phyloP scores from a whole-genome alignment of 257 asterid species.

The Rubia yunnanensis region DNA sequence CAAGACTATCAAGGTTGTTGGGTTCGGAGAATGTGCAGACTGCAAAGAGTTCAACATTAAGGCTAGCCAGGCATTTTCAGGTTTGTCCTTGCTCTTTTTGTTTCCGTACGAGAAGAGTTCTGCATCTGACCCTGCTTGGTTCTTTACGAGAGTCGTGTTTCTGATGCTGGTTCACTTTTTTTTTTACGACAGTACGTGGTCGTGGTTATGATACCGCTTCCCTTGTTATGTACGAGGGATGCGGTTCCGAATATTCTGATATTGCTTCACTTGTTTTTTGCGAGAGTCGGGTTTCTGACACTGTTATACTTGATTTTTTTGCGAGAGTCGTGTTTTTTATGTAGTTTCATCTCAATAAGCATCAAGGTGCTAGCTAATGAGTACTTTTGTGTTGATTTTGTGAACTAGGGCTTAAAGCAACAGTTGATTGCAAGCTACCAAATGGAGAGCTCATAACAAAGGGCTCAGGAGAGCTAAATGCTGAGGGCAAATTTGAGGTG shows the following conservation, averaged over 20 bases:
- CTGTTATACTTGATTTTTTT: too few relatives aligned
- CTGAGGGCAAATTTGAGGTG: constrained; percentile 58
- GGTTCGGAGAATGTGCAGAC: constrained; percentile 43
- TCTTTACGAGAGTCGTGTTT: neutral
- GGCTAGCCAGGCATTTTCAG: constrained; percentile 34
- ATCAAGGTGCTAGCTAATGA: neutral
- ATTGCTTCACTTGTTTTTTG: too few relatives aligned
- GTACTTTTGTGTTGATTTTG: neutral
- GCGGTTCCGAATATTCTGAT: too few relatives aligned
- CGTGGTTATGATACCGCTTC: neutral
- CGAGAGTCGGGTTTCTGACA: too few relatives aligned
- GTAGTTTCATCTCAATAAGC: too few relatives aligned
- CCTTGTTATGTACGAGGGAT: too few relatives aligned
- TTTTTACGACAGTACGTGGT: neutral
- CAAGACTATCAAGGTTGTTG: constrained; percentile 29
- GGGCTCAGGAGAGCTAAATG: constrained; percentile 50
- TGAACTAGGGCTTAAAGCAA: constrained; percentile 68
- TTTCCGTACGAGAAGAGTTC: neutral
- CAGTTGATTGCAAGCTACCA: constrained; percentile 64
- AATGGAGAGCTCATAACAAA: constrained; percentile 42
- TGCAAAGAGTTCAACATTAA: constrained; percentile 34
- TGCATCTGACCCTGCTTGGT: neutral
- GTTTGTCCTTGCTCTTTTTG: constrained; percentile 10
- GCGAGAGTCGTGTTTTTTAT: too few relatives aligned
- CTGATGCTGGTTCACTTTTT: neutral